Conservation (phyloP, 78 protist species). For the Speleostelium caveatum region DNA sequence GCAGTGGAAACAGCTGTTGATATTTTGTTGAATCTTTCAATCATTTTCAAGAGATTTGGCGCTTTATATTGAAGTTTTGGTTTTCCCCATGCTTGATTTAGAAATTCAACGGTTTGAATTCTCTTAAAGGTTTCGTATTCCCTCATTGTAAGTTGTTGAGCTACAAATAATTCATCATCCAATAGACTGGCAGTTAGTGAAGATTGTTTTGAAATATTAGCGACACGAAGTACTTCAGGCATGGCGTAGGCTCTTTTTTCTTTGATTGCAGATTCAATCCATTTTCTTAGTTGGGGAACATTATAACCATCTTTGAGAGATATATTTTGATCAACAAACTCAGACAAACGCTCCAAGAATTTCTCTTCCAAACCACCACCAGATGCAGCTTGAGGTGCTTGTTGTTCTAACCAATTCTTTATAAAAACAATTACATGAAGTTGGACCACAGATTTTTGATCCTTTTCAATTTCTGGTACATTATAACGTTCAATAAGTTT, state of each 20-base stretch:
- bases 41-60: constrained; percentile 63
- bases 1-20: constrained; percentile 83
- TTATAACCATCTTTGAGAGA: constrained; percentile 46
- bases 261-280: constrained; percentile 53
- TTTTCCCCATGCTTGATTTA: constrained; percentile 80
- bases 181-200: constrained; percentile 21
- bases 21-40: constrained; percentile 78
- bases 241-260: constrained; percentile 68
- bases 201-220: background rate
- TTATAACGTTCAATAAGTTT: constrained; percentile 71
- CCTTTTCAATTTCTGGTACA: constrained; percentile 71
- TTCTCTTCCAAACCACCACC: constrained; percentile 79
- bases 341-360: constrained; percentile 45
- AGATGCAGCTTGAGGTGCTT: constrained; percentile 75
- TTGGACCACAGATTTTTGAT: constrained; percentile 57
- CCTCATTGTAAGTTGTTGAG: constrained; percentile 52
- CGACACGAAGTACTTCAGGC: constrained; percentile 55
- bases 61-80: constrained; percentile 83
- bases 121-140: constrained; percentile 66
- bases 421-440: constrained; percentile 60
- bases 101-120: constrained; percentile 73
- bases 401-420: constrained; percentile 80
- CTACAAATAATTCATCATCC: constrained; percentile 72
- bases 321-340: constrained; percentile 26
- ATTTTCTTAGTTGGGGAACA: constrained; percentile 60